Conservation (phyloP, 306 rosid species). For the Leucaena leucocephala region DNA sequence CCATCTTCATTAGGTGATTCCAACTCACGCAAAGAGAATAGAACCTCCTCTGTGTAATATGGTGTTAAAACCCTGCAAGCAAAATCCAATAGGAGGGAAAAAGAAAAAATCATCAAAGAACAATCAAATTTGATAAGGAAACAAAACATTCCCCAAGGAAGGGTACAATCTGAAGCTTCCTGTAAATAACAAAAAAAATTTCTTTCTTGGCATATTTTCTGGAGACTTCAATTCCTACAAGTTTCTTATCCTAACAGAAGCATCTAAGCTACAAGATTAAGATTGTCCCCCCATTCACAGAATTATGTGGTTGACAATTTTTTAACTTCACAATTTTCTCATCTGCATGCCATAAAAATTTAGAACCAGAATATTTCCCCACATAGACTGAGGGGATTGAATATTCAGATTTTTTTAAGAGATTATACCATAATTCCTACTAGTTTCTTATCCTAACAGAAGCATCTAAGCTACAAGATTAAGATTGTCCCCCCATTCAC, state of each 20-base stretch:
- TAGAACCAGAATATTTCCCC: constrained; percentile 4
- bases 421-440: constrained; percentile 4
- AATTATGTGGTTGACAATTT: constrained; percentile 2
- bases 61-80: constrained; percentile 86
- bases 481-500: constrained; percentile 12
- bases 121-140: constrained; percentile 5
- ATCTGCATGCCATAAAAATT: background rate
- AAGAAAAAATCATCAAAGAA: background rate
- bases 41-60: constrained; percentile 93
- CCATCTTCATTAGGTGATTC: constrained; percentile 90
- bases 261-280: constrained; percentile 22
- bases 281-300: constrained; percentile 10
- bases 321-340: constrained; percentile 3
- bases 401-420: background rate
- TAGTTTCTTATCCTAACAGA: constrained; percentile 11
- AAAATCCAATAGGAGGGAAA: constrained; percentile 15
- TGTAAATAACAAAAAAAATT: constrained; percentile 13
- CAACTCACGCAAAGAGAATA: constrained; percentile 75
- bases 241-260: constrained; percentile 4
- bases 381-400: constrained; percentile 1
- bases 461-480: constrained; percentile 21
- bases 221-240: constrained; percentile 10
- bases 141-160: background rate
- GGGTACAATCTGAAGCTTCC: constrained; percentile 4
- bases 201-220: constrained; percentile 18